A percentile compares a stretch with the other conserved stretches of the same genome.
Conservation (phyloP, 257 asterid genomes). For the Paraleonurus japonicus region DNA sequence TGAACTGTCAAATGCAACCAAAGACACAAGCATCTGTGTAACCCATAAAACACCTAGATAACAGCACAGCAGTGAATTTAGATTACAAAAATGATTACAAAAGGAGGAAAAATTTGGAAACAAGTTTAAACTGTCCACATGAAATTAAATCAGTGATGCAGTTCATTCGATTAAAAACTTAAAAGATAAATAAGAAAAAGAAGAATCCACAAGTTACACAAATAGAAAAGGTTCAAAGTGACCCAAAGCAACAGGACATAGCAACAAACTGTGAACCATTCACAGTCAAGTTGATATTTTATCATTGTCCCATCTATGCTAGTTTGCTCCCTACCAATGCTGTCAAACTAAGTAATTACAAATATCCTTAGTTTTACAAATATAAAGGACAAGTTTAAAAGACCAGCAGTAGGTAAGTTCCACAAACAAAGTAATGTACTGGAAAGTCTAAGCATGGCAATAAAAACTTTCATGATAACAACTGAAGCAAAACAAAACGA, state of each 20-base stretch:
- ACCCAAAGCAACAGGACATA: constrained; percentile 8
- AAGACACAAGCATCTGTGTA: background rate
- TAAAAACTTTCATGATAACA: constrained; percentile 3
- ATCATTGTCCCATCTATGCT: constrained; percentile 16
- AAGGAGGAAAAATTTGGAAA: background rate
- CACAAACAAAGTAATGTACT: background rate
- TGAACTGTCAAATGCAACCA: background rate
- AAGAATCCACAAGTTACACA: background rate
- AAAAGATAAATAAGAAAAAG: background rate
- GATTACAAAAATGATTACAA: background rate
- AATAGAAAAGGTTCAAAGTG: constrained; percentile 1
- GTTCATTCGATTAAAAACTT: background rate
- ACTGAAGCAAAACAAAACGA: constrained; percentile 23
- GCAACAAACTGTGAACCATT: constrained; percentile 6
- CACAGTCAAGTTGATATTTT: background rate
- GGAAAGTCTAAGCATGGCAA: constrained; percentile 10
- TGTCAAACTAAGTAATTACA: constrained; percentile 7
- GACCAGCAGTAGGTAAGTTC: constrained; percentile 6
- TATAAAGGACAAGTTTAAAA: background rate
- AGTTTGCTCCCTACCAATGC: background rate
- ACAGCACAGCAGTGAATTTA: constrained; percentile 7
- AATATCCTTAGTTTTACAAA: constrained; percentile 12
- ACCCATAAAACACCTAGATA: constrained; percentile 13
- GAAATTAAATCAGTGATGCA: constrained; percentile 1
- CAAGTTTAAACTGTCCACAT: background rate